phyloP scores from a whole-genome alignment of 306 rosid genomes.

The Casuarina glauca region DNA sequence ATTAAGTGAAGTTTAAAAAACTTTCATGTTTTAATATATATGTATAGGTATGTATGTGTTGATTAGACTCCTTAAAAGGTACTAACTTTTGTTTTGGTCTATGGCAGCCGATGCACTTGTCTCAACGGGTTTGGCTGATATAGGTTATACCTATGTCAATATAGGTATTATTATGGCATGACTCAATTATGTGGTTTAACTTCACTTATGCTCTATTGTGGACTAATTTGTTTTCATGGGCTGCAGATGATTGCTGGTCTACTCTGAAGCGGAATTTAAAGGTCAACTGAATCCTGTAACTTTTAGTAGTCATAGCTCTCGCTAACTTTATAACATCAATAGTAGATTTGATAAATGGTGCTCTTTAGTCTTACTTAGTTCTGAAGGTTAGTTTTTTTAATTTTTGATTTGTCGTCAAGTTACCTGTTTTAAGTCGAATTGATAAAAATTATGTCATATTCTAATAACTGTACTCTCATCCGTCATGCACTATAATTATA shows the following conservation, averaged over 20 bases:
- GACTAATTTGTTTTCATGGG: constrained; percentile 25
- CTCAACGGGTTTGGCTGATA: constrained; percentile 82
- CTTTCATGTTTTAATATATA: background rate
- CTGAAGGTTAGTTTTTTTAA: constrained; percentile 21
- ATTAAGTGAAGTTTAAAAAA: background rate
- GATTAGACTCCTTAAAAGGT: constrained; percentile 8
- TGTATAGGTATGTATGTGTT: background rate
- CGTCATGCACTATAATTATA: background rate
- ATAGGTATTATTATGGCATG: constrained; percentile 59
- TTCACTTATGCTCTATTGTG: constrained; percentile 9
- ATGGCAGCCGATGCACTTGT: constrained; percentile 89
- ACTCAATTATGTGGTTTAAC: constrained; percentile 20
- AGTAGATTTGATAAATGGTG: background rate
- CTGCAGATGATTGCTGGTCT: constrained; percentile 98
- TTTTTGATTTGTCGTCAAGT: constrained; percentile 11
- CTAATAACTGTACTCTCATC: constrained; percentile 6
- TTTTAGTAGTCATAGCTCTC: constrained; percentile 4
- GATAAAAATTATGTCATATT: constrained; percentile 15
- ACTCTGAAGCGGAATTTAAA: constrained; percentile 40
- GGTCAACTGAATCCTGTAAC: constrained; percentile 48
- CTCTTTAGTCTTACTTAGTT: constrained; percentile 7
- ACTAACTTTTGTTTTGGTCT: constrained; percentile 31
- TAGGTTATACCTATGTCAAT: constrained; percentile 78
- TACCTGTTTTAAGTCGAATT: constrained; percentile 10
- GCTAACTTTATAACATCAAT: background rate